Conservation (phyloP, 2,329 filamentous ascomycete species). For the Botrytis hyacinthi region DNA sequence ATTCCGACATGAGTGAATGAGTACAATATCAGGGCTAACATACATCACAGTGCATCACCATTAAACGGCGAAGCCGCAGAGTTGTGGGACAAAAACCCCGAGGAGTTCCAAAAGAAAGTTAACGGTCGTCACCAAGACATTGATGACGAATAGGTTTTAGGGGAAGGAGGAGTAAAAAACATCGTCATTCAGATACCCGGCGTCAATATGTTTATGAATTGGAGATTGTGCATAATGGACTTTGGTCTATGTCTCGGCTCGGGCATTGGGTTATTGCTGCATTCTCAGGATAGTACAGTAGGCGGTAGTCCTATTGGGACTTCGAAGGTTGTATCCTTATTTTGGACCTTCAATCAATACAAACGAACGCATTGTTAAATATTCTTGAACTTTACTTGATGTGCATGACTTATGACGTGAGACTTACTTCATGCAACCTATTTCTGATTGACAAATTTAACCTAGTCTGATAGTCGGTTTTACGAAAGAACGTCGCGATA, state of each 20-base stretch:
- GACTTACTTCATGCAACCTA: background rate
- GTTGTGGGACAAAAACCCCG: conserved; percentile 86
- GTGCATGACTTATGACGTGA: background rate
- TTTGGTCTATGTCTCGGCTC: background rate
- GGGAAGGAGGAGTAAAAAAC: conserved; percentile 2
- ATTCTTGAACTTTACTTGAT: background rate
- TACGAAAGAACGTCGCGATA: background rate
- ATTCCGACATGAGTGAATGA: background rate
- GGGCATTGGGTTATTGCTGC: background rate
- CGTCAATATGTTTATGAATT: conserved; percentile 20
- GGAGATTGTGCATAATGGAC: conserved; percentile 13
- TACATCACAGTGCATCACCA: conserved; percentile 71
- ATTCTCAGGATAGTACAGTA: conserved; percentile 16
- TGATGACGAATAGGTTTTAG: conserved; percentile 52
- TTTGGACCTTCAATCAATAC: background rate
- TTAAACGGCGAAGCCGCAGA: conserved; percentile 95
- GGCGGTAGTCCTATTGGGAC: background rate
- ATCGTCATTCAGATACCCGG: conserved; percentile 18
- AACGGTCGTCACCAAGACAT: conserved; percentile 60
- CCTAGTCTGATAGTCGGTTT: background rate
- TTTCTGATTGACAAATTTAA: background rate
- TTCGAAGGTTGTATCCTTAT: conserved; percentile 4
- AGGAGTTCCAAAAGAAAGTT: conserved; percentile 81
- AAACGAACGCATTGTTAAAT: conserved; percentile 1
- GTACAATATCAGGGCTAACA: conserved; percentile 25